Base-by-base conservation (phyloP, 371 early-diverging fungal genomes). In the Apophysomyces elegans region DNA sequence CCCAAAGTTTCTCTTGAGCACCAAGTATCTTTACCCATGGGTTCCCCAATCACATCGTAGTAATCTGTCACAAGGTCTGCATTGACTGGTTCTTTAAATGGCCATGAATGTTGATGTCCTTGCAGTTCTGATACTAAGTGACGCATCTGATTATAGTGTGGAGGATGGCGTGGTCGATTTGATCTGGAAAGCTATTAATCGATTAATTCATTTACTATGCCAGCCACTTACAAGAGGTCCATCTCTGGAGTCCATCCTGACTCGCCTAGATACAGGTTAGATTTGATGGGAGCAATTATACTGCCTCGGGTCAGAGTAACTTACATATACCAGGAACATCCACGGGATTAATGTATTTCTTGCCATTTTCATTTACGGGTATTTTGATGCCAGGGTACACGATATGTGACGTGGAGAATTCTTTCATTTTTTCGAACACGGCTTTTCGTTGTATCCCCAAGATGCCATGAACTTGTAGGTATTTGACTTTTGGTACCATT, bases 11-110 rank as follows among this genome's bases (percentile, higher is more conserved):
- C 36, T 56, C 26, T 57, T 26, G 32, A 3, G 2, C 13, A 13
- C 5, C 8, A 13, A 41, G 1, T 39, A 32, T 12, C 13, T 79
- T 75, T 85, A 94, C 94, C 97, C 99, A 99, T 99, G 0, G 99
- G 99, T 50, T 96, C 91, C 68, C 93, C 96, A 73, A 99, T 97
- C 56, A 99, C 90, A 7, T 90, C 87, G 66, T 97, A 96, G 76
- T 99, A 99, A 74, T 99, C 99, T 4, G 95, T 90, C 0, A 99
- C 99, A 37, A 93, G 90, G 18, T 93, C 89, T 1, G 90, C 84
- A 62, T 95, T 91, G 8, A 99, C 99, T 8, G 99, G 99, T 59
- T 97, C 92, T 47, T 90, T 80, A 78, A 99, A 99, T 21, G 99
- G 99, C 99, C 99, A 99, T 5, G 99, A 88, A 46, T 86, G 84